phyloP scores from a whole-genome alignment of 2,329 filamentous ascomycete genomes.

The Spiromastix sp. region DNA sequence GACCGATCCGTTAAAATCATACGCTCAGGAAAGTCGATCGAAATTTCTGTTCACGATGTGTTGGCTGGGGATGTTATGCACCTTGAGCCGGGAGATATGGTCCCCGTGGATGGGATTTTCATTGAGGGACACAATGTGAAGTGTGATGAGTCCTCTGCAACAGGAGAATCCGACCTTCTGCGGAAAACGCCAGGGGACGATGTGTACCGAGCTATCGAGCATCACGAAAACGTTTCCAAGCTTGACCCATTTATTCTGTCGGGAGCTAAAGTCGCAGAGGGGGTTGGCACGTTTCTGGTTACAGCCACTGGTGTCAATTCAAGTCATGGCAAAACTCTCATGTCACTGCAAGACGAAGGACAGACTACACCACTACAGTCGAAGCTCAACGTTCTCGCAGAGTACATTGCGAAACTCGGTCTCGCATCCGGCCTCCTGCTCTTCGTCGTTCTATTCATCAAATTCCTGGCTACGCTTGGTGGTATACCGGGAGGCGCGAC shows the following conservation, averaged over 20 bases:
- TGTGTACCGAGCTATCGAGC: slow-evolving; percentile 53
- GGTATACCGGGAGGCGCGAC: slow-evolving; percentile 8
- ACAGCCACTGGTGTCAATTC: slow-evolving; percentile 65
- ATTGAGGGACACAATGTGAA: slow-evolving; percentile 56
- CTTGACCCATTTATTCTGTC: slow-evolving; percentile 74
- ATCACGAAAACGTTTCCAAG: slow-evolving; percentile 50
- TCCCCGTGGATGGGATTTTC: slow-evolving; percentile 62
- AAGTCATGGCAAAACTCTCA: slow-evolving; percentile 65
- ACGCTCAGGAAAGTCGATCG: slow-evolving; percentile 60
- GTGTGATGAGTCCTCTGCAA: slow-evolving; percentile 65
- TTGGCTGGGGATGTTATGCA: slow-evolving; percentile 65
- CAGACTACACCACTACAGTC: slow-evolving; percentile 70
- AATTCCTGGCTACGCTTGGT: slow-evolving; percentile 44
- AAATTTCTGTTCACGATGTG: slow-evolving; percentile 61
- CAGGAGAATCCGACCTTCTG: slow-evolving; percentile 64
- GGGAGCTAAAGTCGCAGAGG: slow-evolving; percentile 66
- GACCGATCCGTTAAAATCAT: slow-evolving; percentile 64
- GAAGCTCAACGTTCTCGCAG: slow-evolving; percentile 66
- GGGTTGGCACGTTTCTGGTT: slow-evolving; percentile 65
- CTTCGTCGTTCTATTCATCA: slow-evolving; percentile 71
- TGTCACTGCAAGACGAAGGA: slow-evolving; percentile 65
- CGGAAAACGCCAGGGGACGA: slow-evolving; percentile 57
- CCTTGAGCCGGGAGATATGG: slow-evolving; percentile 62
- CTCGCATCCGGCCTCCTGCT: slow-evolving; percentile 61
- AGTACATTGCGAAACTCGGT: slow-evolving; percentile 69